phyloP scores from a whole-genome alignment of 2,329 filamentous ascomycete genomes.

The Anisogramma anomala region DNA sequence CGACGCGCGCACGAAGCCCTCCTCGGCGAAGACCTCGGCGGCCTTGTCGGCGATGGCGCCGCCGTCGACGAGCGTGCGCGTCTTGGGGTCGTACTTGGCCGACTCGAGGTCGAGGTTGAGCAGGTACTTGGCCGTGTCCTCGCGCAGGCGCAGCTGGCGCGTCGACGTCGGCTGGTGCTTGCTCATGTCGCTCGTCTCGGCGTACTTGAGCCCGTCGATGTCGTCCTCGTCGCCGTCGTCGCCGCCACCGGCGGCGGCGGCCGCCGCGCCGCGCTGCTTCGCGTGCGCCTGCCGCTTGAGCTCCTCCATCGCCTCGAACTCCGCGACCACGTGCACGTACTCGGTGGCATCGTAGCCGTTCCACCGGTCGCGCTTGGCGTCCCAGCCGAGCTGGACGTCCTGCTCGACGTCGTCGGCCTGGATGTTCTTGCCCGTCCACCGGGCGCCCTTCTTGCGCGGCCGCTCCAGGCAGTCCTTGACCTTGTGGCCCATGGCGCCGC shows the following conservation, averaged over 20 bases:
- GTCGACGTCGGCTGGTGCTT: constrained; percentile 85
- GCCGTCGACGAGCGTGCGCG: constrained; percentile 75
- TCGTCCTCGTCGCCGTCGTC: constrained; percentile 48
- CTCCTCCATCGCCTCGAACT: constrained; percentile 77
- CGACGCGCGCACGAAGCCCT: constrained; percentile 78
- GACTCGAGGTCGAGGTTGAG: constrained; percentile 92
- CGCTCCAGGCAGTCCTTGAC: constrained; percentile 85
- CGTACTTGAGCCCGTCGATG: constrained; percentile 64
- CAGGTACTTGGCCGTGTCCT: constrained; percentile 95
- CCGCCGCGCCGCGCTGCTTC: constrained; percentile 37
- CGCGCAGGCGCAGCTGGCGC: constrained; percentile 77
- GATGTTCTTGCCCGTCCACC: constrained; percentile 86
- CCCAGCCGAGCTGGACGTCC: constrained; percentile 82
- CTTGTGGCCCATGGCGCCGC: constrained; percentile 93
- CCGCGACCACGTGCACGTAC: constrained; percentile 76
- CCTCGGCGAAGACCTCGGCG: constrained; percentile 76
- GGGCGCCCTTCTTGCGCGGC: constrained; percentile 79
- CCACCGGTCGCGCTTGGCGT: constrained; percentile 95
- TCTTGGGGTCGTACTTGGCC: constrained; percentile 96
- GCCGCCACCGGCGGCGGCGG: too few species aligned
- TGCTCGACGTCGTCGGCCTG: constrained; percentile 83
- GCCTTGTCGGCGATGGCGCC: constrained; percentile 71
- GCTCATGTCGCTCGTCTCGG: constrained; percentile 94
- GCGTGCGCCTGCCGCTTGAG: constrained; percentile 44
- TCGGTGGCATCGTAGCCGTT: constrained; percentile 91